These are phyloP conservation scores for Cryptococcus sp. DNA, from an alignment of 1,284 basidiomycete species.

Conservation along the genomic window DNA sequence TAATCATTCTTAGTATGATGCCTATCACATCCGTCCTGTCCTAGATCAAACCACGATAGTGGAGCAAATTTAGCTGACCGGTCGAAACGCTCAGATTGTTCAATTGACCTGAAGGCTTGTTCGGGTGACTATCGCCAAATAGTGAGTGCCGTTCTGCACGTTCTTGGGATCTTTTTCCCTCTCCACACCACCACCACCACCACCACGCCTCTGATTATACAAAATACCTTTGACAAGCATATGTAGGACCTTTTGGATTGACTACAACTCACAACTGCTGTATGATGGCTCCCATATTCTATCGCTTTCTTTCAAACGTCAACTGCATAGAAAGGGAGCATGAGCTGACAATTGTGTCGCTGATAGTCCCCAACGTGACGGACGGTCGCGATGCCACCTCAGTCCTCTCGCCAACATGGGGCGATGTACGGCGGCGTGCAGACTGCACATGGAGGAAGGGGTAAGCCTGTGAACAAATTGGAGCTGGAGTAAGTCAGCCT, in stretches of 20 bases:
- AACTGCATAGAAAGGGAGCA: background rate
- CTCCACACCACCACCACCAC: slow-evolving; percentile 3
- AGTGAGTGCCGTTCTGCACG: background rate
- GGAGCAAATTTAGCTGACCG: too few relatives aligned
- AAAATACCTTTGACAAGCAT: slow-evolving; percentile 51
- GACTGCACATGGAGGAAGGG: slow-evolving; percentile 2
- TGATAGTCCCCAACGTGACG: background rate
- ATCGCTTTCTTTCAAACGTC: background rate
- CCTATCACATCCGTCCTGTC: slow-evolving; percentile 4
- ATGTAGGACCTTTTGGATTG: slow-evolving; percentile 52
- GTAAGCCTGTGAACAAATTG: slow-evolving; percentile 23
- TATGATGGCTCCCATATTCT: slow-evolving; percentile 32
- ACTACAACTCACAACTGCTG: slow-evolving; percentile 43
- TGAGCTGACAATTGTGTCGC: background rate
- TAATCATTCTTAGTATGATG: slow-evolving; percentile 28
- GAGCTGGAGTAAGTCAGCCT: slow-evolving; percentile 37
- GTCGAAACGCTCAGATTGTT: too few relatives aligned
- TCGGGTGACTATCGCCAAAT: too few relatives aligned
- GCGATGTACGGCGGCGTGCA: background rate
- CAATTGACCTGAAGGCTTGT: too few relatives aligned
- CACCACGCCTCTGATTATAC: slow-evolving; percentile 43
- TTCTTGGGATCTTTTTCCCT: background rate
- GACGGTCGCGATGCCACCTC: slow-evolving; percentile 20
- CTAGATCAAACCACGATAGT: background rate
- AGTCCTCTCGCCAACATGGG: slow-evolving; percentile 7